These are phyloP conservation scores for Pseudocercospora fuligena DNA, from an alignment of 2,329 filamentous ascomycete genomes.

Conservation along the genomic window DNA sequence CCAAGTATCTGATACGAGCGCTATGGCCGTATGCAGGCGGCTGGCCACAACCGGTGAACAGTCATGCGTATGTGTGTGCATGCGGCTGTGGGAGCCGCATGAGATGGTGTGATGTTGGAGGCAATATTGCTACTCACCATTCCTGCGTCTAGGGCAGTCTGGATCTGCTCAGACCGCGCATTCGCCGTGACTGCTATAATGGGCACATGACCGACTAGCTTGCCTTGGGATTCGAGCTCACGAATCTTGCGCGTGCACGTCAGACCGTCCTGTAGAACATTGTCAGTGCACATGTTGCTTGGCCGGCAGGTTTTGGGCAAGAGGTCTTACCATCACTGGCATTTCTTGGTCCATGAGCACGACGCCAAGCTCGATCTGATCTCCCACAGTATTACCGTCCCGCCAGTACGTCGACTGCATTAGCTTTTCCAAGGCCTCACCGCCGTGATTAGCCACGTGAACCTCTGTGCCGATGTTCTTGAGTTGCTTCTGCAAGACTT, in stretches of 20 bases:
- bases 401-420: conserved; percentile 50
- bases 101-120: conserved; percentile 13
- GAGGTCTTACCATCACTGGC: conserved; percentile 67
- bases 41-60: conserved; percentile 1
- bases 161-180: conserved; percentile 74
- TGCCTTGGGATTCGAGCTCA: conserved; percentile 66
- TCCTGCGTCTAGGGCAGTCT: conserved; percentile 71
- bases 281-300: conserved; percentile 14
- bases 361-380: conserved; percentile 46
- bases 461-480: conserved; percentile 53
- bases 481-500: conserved; percentile 56
- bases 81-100: background rate
- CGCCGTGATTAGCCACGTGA: conserved; percentile 56
- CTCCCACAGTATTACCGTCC: conserved; percentile 28
- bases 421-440: conserved; percentile 53
- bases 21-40: background rate
- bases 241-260: conserved; percentile 73
- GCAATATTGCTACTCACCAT: conserved; percentile 55
- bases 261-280: conserved; percentile 62
- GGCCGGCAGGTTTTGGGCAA: background rate
- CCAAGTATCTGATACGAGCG: conserved; percentile 9
- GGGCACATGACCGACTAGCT: conserved; percentile 68
- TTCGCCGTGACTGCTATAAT: conserved; percentile 86
- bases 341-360: conserved; percentile 84
- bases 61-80: conserved; percentile 12